Conservation (phyloP, 768 basidiomycete species). For the Lepiota venenata region DNA sequence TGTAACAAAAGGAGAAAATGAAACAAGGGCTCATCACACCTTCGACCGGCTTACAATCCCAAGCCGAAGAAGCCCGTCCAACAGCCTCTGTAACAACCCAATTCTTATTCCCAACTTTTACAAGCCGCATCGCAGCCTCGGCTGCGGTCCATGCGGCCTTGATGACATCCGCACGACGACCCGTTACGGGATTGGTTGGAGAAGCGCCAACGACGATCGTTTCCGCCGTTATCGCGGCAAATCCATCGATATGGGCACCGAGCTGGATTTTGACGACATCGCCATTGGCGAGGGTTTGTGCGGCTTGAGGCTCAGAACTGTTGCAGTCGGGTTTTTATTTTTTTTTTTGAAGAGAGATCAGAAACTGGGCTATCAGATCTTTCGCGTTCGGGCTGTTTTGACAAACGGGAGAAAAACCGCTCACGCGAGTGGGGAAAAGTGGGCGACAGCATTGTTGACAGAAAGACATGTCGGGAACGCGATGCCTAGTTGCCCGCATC, state of each 20-base stretch:
- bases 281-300: slow-evolving; percentile 67
- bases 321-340: slow-evolving; percentile 9
- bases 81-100: slow-evolving; percentile 92
- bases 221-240: slow-evolving; percentile 90
- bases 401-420: slow-evolving; percentile 36
- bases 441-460: slow-evolving; percentile 92
- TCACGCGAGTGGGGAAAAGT: slow-evolving; percentile 94
- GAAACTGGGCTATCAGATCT: slow-evolving; percentile 1
- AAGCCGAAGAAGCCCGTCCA: slow-evolving; percentile 62
- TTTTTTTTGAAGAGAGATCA: not conserved
- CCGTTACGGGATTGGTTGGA: slow-evolving; percentile 71
- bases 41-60: slow-evolving; percentile 93
- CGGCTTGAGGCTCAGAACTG: slow-evolving; percentile 74
- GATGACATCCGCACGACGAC: slow-evolving; percentile 85
- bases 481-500: slow-evolving; percentile 48
- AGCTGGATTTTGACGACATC: slow-evolving; percentile 97
- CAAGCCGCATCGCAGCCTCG: slow-evolving; percentile 85
- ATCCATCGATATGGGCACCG: slow-evolving; percentile 98
- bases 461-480: slow-evolving; percentile 95
- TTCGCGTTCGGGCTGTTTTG: not conserved
- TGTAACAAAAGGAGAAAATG: not conserved
- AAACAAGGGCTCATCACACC: slow-evolving; percentile 43
- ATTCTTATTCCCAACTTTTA: slow-evolving; percentile 94
- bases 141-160: slow-evolving; percentile 93
- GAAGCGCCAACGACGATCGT: slow-evolving; percentile 87